phyloP scores from a whole-genome alignment of 139 green algal species.

The Diplosphaera chodatii region DNA sequence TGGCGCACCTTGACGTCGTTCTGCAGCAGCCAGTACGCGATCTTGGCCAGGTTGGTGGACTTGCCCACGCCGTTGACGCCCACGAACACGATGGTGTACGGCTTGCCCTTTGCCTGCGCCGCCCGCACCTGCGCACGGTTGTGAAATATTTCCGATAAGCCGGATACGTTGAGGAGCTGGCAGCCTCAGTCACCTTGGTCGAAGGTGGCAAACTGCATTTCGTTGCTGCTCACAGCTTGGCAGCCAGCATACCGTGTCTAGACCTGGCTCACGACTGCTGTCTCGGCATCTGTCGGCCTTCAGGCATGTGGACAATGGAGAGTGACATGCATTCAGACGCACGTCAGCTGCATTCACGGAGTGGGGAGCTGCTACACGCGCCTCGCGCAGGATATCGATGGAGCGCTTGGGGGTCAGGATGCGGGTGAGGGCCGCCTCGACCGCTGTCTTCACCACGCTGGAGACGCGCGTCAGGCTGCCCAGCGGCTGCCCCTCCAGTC shows the following conservation, averaged over 20 bases:
- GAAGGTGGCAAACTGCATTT: too few relatives aligned
- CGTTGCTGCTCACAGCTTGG: too few relatives aligned
- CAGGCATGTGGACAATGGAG: too few relatives aligned
- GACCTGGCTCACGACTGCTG: too few relatives aligned
- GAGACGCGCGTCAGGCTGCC: conserved; percentile 78
- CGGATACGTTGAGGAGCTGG: too few relatives aligned
- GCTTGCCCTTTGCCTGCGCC: background rate
- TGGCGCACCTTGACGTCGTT: conserved; percentile 43
- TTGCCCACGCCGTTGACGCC: conserved; percentile 23
- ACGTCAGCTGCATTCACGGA: background rate
- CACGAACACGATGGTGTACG: background rate
- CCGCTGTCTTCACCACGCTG: conserved; percentile 65
- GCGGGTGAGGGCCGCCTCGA: conserved; percentile 73
- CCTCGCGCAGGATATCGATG: conserved; percentile 74
- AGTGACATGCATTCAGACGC: too few relatives aligned
- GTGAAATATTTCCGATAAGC: too few relatives aligned
- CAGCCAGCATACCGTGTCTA: too few relatives aligned
- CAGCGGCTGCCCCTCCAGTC: conserved; percentile 82
- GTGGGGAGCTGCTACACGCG: conserved; percentile 27
- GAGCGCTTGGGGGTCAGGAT: conserved; percentile 72
- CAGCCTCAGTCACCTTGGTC: too few relatives aligned
- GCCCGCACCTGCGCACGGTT: background rate
- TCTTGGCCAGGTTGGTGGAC: conserved; percentile 97
- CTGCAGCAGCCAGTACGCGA: conserved; percentile 93
- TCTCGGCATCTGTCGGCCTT: too few relatives aligned